These are phyloP conservation scores for Solanum dulcamara DNA, from an alignment of 257 asterid genomes.

Conservation along the genomic window DNA sequence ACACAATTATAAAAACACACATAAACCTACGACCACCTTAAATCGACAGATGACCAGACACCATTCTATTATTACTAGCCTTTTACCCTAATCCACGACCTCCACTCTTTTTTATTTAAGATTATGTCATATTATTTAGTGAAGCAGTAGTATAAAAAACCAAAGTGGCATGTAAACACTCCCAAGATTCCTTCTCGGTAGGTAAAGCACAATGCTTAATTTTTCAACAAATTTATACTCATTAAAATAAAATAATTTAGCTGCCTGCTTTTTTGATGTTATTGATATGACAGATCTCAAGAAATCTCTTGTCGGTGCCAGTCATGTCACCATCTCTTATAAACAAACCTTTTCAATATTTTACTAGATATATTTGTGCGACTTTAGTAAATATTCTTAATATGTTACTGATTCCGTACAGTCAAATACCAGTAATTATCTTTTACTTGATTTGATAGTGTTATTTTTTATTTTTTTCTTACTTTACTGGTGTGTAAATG, in stretches of 20 bases:
- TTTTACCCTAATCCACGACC: no score
- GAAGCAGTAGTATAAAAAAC: not conserved
- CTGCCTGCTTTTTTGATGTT: slow-evolving; percentile 4
- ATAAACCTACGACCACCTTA: no score
- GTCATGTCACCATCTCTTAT: slow-evolving; percentile 16
- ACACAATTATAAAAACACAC: no score
- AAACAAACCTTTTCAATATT: not conserved
- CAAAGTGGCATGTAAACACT: not conserved
- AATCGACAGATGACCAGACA: no score
- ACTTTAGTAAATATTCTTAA: not conserved
- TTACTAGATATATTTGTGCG: not conserved
- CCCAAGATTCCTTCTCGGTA: not conserved
- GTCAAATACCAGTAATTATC: not conserved
- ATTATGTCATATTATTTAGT: not conserved
- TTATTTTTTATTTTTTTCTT: no score
- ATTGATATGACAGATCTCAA: slow-evolving; percentile 13
- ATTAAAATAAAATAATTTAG: not conserved
- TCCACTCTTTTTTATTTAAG: no score
- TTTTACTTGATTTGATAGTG: not conserved
- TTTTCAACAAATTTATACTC: not conserved
- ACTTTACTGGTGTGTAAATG: no score
- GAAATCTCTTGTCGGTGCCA: slow-evolving; percentile 11
- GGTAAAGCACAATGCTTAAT: not conserved
- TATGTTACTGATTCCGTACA: not conserved
- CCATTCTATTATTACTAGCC: no score